Base-by-base conservation (phyloP, 1,139 yeast species). In the Wickerhamomyces sp. region DNA sequence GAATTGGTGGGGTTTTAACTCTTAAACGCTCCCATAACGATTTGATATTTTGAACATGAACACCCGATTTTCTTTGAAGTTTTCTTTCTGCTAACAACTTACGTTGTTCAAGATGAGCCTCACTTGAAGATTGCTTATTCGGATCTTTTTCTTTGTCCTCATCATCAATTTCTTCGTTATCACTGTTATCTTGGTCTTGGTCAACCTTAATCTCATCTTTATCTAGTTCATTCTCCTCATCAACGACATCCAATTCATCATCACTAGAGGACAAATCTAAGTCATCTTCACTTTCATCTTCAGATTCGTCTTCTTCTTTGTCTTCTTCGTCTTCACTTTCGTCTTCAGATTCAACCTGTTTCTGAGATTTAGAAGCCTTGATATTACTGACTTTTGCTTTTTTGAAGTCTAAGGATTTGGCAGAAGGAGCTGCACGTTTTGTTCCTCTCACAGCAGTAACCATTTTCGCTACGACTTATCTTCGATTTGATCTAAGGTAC, bases 11-110 rank as follows among this genome's bases (percentile, higher is more conserved):
- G 47, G 78, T 81, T 55, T 85, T 86, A 32, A 86, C 94, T 65
- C 97, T 79, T 52, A 92, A 70, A 60, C 78, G 80, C 66, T 90
- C 97, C 98, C 98, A 92, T 38, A 92, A 64, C 37, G 75, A 72
- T 64, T 92, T 92, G 63, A 92, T 88, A 51, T 80, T 78, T 60
- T 87, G 90, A 39, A 92, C 89, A 64, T 85, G 86, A 32, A 69
- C 68, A 49, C 97, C 97, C 18, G 95, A 76, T 57, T 85, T 88
- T 67, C 96, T 81, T 56, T 82, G 80, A 46, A 87, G 69, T 61
- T 89, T 90, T 64, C 98, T 80, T 60, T 90, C 97, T 41, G 79
- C 78, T 37, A 83, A 70, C 35, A 82, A 61, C 54, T 81, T 81
- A 60, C 81, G 82, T 65, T 90, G 97, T 59, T 88, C 96, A 14